Evolutionary conservation across 2,329 filamentous ascomycete genomes (phyloP), one percentile per base, ranked within the genome.

Genomic region (Chaetomium olivaceum): DNA sequence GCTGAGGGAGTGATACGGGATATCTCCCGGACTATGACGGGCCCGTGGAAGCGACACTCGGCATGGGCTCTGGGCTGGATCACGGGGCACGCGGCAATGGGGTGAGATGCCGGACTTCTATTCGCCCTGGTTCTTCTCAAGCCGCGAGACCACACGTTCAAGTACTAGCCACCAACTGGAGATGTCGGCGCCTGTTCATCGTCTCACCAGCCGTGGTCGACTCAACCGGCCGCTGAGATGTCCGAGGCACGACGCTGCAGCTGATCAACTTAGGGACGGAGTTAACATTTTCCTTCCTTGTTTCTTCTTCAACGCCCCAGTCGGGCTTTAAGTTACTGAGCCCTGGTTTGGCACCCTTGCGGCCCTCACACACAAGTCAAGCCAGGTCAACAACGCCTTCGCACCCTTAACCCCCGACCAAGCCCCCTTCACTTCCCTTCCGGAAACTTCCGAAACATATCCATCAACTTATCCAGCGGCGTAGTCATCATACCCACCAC

Each of bases 381-480:
- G 2, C 12, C 31, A 29, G 2, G n/a, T n/a, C n/a, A n/a, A 21
- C 23, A 58, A 11, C 14, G 2, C 12, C 56, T 16, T 5, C 36
- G 19, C 36, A 39, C 27, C 21, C 4, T 25, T n/a, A 14, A 19
- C 27, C 19, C 16, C 57, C 11, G 12, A n/a, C 12, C 33, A 54
- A 27, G 16, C 33, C 16, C 12, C 12, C 14, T 14, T 56, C 4
- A 64, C 57, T 55, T 59, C 12, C 19, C 62, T 29, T 80, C 74
- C 9, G 72, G 72, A 31, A 73, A 72, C 62, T 65, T 71, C 2
- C 83, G 83, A 69, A 86, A 89, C 71, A 82, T 83, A 72, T 88
- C 85, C 46, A 75, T 76, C 36, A 89, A 67, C 65, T 80, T 81
- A 72, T 88, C 87, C 21, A 88, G 76, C 0, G 86, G 86, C 16